Base-by-base conservation (phyloP, 2,329 filamentous ascomycete genomes). In the Biscogniauxia sp. region DNA sequence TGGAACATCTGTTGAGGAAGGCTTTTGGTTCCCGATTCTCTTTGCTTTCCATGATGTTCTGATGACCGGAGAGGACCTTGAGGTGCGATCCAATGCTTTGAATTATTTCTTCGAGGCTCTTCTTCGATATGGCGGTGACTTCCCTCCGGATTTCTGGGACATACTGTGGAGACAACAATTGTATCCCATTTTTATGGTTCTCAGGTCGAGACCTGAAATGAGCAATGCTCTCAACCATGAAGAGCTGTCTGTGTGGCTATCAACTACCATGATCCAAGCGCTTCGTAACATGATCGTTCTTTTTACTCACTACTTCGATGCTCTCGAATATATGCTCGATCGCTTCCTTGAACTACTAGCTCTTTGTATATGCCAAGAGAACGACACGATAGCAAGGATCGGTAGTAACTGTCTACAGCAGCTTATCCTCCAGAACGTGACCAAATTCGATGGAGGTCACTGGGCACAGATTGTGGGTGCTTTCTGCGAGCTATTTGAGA, bases 21-120 rank as follows among this genome's bases (percentile, higher is more conserved):
- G 96, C 45, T 99, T 93, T 76, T 99, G 95, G 95, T 99, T 99
- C 76, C 95, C 95, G 0, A 91, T 99, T 5, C 81, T 99, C 28
- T 98, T 99, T 73, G 94, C 96, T 2, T 99, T 99, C 81, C 95
- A 99, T 73, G 95, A 99, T 74, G 93, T 99, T 20, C 80, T 99
- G 54, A 99, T 99, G 95, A 99, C 95, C 1, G 95, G 96, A 2
- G 96, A 99, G 76, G 95, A 99, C 73, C 83, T 99, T 19, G 95
- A 99, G 77, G 95, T 98, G 50, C 89, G 95, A 61, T 97, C 86
- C 1, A 88, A 86, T 76, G 95, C 96, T 2, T 82, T 99, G 50
- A 96, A 93, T 68, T 99, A 98, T 76, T 92, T 99, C 63, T 99
- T 99, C 70, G 94, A 98, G 61, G 93, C 93, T 0, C 82, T 99